Evolutionary conservation across 805 yeast species (phyloP), one percentile per base, ranked within the genome.

Genomic region (Suhomyces sp.): DNA sequence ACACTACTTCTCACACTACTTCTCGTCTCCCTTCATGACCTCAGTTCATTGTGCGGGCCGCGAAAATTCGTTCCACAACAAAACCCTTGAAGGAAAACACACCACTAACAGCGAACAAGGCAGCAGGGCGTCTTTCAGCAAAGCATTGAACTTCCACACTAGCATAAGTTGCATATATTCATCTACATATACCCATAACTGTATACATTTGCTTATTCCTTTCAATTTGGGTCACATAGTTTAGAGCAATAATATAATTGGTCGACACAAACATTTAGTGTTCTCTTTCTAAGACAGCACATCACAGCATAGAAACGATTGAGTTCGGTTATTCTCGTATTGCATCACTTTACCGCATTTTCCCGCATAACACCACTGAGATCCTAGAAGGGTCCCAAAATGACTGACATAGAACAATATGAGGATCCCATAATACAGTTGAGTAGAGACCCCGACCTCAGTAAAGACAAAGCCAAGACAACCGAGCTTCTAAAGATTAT

Each of bases 401-500:
- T 60, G 60, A 58, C 63, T 23, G 70, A 64, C 41, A 23, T 68
- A 48, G 57, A 59, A 42, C 49, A 64, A n/a, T 80, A 73, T 58
- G 66, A 68, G 10, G 86, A 82, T 62, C 83, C 83, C 6, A 68
- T 82, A 40, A 65, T 82, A 51, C 60, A 65, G 15, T 66, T 82
- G 27, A 72, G 80, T 10, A 76, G 75, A 54, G 84, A 81, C 62
- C 81, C 83, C 1, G 67, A 77, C 47, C 68, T 82, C 33, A 80
- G 77, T 49, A 69, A 69, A 47, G 77, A 68, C 26, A 72, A 75
- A 50, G 65, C 56, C 23, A 75, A 74, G 54, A 65, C 84, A 0
- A 63, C 71, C 13, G 66, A 72, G 55, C 63, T 82, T 7, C 60
- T 79, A 1, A 62, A 59, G 47, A 60, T 76, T 13, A 81, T 82